Conservation (phyloP, 768 basidiomycete species). For the Lentinula boryana region DNA sequence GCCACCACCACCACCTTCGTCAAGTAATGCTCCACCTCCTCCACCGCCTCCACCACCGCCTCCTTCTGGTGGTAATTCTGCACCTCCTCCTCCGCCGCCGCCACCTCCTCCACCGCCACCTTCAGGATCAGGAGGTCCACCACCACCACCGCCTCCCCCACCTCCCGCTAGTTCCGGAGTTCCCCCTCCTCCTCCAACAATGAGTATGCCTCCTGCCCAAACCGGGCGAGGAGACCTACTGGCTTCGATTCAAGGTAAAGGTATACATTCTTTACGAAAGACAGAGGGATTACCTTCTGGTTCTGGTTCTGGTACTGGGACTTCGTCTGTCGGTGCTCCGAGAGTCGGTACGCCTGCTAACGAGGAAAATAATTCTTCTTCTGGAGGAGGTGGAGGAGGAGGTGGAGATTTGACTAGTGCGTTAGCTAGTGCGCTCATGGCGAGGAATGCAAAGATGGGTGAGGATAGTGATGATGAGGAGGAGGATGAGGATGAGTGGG, state of each 20-base stretch:
- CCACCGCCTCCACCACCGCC: constrained; percentile 27
- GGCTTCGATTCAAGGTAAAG: constrained; percentile 78
- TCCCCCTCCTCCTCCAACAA: constrained; percentile 29
- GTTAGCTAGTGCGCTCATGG: constrained; percentile 75
- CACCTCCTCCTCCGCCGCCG: constrained; percentile 26
- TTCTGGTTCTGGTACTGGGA: constrained; percentile 10
- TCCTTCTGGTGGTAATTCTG: constrained; percentile 18
- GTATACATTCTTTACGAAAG: constrained; percentile 66
- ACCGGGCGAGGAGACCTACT: constrained; percentile 64
- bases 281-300: constrained; percentile 29
- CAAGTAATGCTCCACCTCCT: constrained; percentile 3
- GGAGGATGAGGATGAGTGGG: constrained; percentile 67
- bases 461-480: constrained; percentile 82
- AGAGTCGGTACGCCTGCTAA: constrained; percentile 30
- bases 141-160: constrained; percentile 42
- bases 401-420: constrained; percentile 81
- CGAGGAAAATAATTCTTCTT: constrained; percentile 28
- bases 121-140: constrained; percentile 19
- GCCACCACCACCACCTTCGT: constrained; percentile 22
- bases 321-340: constrained; percentile 25
- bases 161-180: constrained; percentile 23
- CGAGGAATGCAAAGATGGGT: constrained; percentile 82
- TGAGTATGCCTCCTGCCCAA: constrained; percentile 41
- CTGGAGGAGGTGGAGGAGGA: constrained; percentile 20
- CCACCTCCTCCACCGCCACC: constrained; percentile 41